Evolutionary conservation across 1,284 basidiomycete genomes (phyloP), one percentile per base, ranked within the genome.

Genomic region (Heterobasidion occidentale): DNA sequence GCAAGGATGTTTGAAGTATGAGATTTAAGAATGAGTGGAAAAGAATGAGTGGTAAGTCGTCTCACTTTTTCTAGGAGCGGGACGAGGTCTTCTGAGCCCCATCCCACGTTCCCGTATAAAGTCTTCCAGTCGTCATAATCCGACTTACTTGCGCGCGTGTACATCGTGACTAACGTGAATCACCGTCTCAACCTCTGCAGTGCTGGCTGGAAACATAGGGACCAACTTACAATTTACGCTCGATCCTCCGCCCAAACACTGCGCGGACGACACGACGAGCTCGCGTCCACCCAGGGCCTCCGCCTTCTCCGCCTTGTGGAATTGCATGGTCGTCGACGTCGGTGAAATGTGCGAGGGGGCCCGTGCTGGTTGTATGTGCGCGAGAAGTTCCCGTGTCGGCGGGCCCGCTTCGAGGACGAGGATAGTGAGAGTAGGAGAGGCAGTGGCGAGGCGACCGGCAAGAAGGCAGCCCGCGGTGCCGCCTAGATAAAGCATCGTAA

Each of bases 81-180:
- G 19, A 83, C 71, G 8, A 83, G 61, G 47, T 76, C 66, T 44
- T 70, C 70, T 0, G 77, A 77, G 15, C 77, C 71, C 82, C 81
- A 84, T 1, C 81, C 81, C 33, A 69, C 65, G 59, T 83, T 82
- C 0, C 71, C 71, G 42, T 78, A 66, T 1, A 70, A 58, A 0
- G 54, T 69, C 58, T 75, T 74, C 80, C 79, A 81, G 55, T 77
- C 78, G 54, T 82, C 78, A 56, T 76, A 83, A 62, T 83, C 81
- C 2, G 80, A 81, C 15, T 78, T 74, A 9, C 76, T 68, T 0
- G 76, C 77, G 8, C 83, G 75, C 11, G 72, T 77, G 56, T 84
- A 84, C 65, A 78, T 71, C 55, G 74, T 68, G 60, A 80, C 81
- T 83, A 53, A 12, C n/a, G 19, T 4, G 19, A 3, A 8, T n/a